Evolutionary conservation across 345 rosid genomes (phyloP).

Genomic region (Rhizophora apiculata): DNA sequence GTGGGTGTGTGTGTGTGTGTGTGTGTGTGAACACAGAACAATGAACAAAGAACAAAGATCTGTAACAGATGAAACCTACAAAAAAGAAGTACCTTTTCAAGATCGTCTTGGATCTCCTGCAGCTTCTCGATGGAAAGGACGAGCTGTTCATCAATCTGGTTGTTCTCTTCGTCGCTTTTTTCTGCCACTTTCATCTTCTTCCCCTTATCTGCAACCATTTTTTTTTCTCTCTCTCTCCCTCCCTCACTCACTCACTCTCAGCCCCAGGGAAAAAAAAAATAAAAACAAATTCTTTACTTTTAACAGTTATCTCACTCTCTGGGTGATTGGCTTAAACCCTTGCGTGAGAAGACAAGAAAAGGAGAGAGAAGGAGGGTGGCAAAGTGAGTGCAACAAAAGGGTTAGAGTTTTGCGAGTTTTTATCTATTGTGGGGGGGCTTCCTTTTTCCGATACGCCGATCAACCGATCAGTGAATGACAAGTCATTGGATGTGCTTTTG

Average conservation of each 20-base stretch:
- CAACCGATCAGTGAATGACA: conserved; percentile 19
- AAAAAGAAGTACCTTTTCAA: conserved; percentile 58
- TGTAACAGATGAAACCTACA: background rate
- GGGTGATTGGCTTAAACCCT: conserved; percentile 1
- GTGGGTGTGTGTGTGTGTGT: too few relatives aligned
- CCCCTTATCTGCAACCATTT: conserved; percentile 79
- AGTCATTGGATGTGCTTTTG: background rate
- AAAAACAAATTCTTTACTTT: too few relatives aligned
- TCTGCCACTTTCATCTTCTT: conserved; percentile 73
- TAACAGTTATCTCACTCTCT: too few relatives aligned
- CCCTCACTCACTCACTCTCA: background rate
- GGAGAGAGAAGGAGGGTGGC: background rate
- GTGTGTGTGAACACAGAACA: too few relatives aligned
- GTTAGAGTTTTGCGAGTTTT: conserved; percentile 74
- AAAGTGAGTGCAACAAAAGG: conserved; percentile 15
- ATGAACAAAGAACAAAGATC: background rate
- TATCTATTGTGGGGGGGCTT: conserved; percentile 6
- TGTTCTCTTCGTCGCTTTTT: conserved; percentile 58
- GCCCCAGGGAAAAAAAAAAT: too few relatives aligned
- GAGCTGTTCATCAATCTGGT: conserved; percentile 70
- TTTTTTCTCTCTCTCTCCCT: conserved; percentile 21
- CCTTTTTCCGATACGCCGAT: background rate
- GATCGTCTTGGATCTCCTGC: conserved; percentile 95
- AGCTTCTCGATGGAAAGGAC: conserved; percentile 89
- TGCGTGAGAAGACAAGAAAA: conserved; percentile 10